Conservation (phyloP, 2,329 filamentous ascomycete species). For the Botrytis sinoallii region DNA sequence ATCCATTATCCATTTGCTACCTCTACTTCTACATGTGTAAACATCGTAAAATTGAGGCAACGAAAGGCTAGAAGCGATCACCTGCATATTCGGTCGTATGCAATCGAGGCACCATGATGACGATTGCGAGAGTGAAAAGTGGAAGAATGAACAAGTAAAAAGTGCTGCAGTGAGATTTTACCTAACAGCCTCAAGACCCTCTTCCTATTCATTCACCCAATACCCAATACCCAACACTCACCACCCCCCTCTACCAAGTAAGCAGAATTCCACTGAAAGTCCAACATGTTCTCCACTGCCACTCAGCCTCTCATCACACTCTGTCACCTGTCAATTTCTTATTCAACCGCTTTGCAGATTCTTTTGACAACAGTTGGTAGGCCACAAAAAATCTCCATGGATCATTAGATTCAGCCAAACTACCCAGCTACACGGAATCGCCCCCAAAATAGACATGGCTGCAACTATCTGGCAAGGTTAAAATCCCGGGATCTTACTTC, state of each 20-base stretch:
- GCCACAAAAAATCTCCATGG: not conserved
- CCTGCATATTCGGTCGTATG: not conserved
- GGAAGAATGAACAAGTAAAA: not conserved
- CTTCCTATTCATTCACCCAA: not conserved
- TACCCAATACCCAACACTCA: not conserved
- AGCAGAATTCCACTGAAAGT: not conserved
- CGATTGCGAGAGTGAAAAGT: not conserved
- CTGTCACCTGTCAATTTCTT: not conserved
- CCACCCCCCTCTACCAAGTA: not conserved
- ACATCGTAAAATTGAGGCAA: not conserved
- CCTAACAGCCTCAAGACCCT: not conserved
- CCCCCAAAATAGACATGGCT: not conserved
- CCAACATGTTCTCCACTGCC: not conserved
- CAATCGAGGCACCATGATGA: not conserved
- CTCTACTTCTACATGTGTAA: not conserved
- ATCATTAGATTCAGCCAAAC: not conserved
- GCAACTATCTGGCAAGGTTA: not conserved
- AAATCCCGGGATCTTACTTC: not conserved
- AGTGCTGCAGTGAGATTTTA: not conserved
- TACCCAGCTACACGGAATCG: not conserved
- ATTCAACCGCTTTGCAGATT: constrained; percentile 2
- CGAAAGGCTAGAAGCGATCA: not conserved
- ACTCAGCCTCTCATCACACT: constrained; percentile 4
- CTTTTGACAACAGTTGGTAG: constrained; percentile 6
- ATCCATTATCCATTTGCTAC: not conserved